Conservation (phyloP, 192 early-diverging fungal genomes). For the Mortierella antarctica region DNA sequence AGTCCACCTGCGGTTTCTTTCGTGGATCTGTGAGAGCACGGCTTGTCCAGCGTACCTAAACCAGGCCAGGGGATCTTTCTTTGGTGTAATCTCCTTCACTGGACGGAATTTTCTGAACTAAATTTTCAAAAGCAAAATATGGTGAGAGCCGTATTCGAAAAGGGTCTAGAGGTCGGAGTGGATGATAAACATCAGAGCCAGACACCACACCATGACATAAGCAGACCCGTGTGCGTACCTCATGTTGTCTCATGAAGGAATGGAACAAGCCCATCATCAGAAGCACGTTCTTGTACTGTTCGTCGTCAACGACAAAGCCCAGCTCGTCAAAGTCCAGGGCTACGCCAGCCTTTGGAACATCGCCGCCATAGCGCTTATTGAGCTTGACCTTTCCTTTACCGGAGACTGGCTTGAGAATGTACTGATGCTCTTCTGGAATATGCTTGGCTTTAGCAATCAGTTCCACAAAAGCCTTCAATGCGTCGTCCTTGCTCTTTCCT, state of each 20-base stretch:
- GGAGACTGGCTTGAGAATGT: slow-evolving; percentile 92
- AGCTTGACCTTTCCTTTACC: slow-evolving; percentile 84
- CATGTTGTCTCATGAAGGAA: slow-evolving; percentile 79
- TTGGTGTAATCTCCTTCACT: slow-evolving; percentile 82
- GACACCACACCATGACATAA: too few relatives aligned
- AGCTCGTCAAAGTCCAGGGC: slow-evolving; percentile 91
- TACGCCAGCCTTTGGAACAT: slow-evolving; percentile 68
- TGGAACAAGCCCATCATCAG: slow-evolving; percentile 87
- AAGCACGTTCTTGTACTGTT: slow-evolving; percentile 87
- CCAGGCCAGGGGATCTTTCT: slow-evolving; percentile 86
- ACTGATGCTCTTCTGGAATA: slow-evolving; percentile 74
- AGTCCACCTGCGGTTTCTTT: slow-evolving; percentile 83
- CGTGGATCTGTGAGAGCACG: slow-evolving; percentile 89
- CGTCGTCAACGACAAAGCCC: slow-evolving; percentile 90
- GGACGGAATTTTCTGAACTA: slow-evolving; percentile 90
- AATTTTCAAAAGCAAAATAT: not conserved
- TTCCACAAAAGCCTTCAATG: slow-evolving; percentile 55
- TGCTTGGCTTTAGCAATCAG: slow-evolving; percentile 72
- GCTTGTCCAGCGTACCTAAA: slow-evolving; percentile 80
- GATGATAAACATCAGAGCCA: not conserved
- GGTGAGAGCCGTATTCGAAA: not conserved
- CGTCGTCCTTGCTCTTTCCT: slow-evolving; percentile 60
- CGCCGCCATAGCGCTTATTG: slow-evolving; percentile 73
- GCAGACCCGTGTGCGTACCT: slow-evolving; percentile 49
- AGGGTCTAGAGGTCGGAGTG: not conserved